These are phyloP conservation scores for Francoa sonchifolia DNA, from an alignment of 441 rosid genomes.

Conservation along the genomic window DNA sequence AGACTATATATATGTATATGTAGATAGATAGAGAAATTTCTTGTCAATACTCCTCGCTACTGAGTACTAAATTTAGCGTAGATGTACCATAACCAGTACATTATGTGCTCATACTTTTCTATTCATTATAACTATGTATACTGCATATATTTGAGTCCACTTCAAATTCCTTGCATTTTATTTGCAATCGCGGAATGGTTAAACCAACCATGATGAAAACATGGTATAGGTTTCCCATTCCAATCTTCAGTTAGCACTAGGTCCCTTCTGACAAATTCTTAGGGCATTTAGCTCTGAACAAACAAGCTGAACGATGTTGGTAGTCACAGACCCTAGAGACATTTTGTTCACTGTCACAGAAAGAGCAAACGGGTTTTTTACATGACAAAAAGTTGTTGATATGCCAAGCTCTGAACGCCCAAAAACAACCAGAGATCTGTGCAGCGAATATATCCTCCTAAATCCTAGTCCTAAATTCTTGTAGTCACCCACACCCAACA, in stretches of 20 bases:
- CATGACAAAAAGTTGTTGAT: conserved; percentile 68
- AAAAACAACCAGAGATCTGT: conserved; percentile 52
- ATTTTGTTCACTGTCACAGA: conserved; percentile 79
- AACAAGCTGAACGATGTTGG: conserved; percentile 45
- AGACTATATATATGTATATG: no score
- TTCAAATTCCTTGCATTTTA: no score
- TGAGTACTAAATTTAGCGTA: no score
- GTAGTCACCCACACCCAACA: conserved; percentile 60
- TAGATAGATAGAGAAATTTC: no score
- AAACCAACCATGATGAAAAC: no score
- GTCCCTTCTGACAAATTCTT: conserved; percentile 12
- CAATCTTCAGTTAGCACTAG: conserved; percentile 26
- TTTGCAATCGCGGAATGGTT: no score
- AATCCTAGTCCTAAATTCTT: conserved; percentile 62
- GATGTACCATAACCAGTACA: no score
- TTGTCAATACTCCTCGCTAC: no score
- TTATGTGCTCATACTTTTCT: no score
- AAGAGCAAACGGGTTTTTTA: conserved; percentile 56
- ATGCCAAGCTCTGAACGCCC: conserved; percentile 92
- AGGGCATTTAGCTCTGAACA: conserved; percentile 74
- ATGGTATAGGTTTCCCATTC: no score
- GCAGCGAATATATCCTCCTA: conserved; percentile 28
- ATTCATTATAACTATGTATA: no score
- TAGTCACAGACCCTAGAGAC: conserved; percentile 62
- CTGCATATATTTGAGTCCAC: no score